Evolutionary conservation across 1,284 basidiomycete species (phyloP), one percentile per base, ranked within the genome.

Genomic region (Gomphus bonarii): DNA sequence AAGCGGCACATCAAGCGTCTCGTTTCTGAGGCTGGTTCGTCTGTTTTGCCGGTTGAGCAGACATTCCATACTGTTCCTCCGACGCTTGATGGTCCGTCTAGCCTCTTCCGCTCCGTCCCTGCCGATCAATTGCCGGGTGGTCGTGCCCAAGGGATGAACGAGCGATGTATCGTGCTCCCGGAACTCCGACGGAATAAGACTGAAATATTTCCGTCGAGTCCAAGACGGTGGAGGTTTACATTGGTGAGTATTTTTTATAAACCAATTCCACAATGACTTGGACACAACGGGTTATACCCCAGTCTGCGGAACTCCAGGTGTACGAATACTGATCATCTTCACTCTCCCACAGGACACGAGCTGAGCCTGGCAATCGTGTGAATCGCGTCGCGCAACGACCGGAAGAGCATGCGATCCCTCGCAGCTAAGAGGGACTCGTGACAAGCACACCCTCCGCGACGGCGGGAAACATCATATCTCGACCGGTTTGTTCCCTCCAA

Each of bases 161-260:
- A 48, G 14, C 47, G 35, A 25, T 48, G 36, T 47, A 47, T 46
- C 28, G 36, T 49, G n/a, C 44, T 55, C 20, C 54, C 47, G 28
- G 16, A 22, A 18, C 12, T 46, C 20, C 44, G 18, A 22, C 22
- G 11, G n/a, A 48, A 8, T 6, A 31, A 31, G 14, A 31, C 46
- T 16, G 46, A 30, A 48, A n/a, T 55, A 47, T 36, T 14, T n/a
- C 44, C 54, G 8, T 55, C 54, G 33, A 55, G 54, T 30, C 54
- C 54, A n/a, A 55, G 31, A 48, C 44, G 47, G n/a, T 55, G 54
- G 54, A 46, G 9, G 11, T 22, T 48, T 25, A 28, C 43, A 11
- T n/a, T 22, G 46, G 25, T 33, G n/a, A 31, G n/a, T 11, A 48
- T 25, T 12, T 30, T 30, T n/a, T 33, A 47, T 28, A n/a, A 46